A percentile compares a stretch with the other conserved stretches of the same genome.
Conservation (phyloP, 768 basidiomycete species). For the Phlegmacium glaucopus region DNA sequence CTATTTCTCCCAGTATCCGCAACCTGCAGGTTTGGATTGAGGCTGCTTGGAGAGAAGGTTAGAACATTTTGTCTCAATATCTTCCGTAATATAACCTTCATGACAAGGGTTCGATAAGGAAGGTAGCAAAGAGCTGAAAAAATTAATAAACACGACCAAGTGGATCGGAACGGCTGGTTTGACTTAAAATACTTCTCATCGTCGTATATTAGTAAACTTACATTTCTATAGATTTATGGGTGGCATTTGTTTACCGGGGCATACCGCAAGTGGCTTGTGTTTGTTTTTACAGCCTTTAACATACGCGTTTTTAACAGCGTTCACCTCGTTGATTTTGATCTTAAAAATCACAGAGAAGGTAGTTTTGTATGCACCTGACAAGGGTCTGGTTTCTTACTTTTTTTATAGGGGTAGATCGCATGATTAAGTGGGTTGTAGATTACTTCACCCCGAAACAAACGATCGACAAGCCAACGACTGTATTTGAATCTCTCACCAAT, state of each 20-base stretch:
- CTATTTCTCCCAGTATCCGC: conserved; percentile 61
- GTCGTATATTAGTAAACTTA: background rate
- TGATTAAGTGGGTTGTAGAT: conserved; percentile 71
- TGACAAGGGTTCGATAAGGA: conserved; percentile 64
- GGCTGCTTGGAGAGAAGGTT: conserved; percentile 73
- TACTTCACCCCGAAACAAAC: conserved; percentile 53
- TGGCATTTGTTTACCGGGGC: conserved; percentile 73
- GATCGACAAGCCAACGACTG: conserved; percentile 25
- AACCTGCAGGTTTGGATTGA: conserved; percentile 81
- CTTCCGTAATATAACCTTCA: background rate
- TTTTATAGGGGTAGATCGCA: conserved; percentile 36
- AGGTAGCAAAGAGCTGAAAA: conserved; percentile 60
- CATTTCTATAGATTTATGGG: conserved; percentile 60
- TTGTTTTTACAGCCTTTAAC: background rate
- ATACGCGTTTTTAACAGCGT: conserved; percentile 34
- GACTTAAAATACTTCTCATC: conserved; percentile 1
- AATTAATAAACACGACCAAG: conserved; percentile 55
- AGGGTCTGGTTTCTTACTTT: conserved; percentile 1
- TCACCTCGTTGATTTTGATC: conserved; percentile 63
- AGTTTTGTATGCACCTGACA: background rate
- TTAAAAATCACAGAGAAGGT: conserved; percentile 44
- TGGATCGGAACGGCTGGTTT: conserved; percentile 82
- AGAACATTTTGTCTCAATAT: conserved; percentile 8
- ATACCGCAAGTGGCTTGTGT: conserved; percentile 63
- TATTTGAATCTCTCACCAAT: conserved; percentile 53